These are phyloP conservation scores for Euphorbia lathyris DNA, from an alignment of 345 rosid genomes.

Conservation along the genomic window DNA sequence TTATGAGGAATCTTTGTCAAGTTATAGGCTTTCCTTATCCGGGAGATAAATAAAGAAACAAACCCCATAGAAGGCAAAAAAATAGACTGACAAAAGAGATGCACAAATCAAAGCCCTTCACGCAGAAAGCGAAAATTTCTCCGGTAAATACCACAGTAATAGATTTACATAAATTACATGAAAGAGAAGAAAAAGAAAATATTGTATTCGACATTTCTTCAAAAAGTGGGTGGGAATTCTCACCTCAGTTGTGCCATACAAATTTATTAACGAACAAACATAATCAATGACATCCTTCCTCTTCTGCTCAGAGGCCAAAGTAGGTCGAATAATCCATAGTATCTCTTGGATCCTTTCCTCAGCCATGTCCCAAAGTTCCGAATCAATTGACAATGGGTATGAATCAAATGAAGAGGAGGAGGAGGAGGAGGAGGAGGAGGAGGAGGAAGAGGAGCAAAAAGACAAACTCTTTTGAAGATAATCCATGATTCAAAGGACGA, in stretches of 20 bases:
- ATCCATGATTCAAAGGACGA: slow-evolving; percentile 44
- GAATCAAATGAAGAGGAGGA: slow-evolving; percentile 29
- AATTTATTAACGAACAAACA: slow-evolving; percentile 49
- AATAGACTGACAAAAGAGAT: slow-evolving; percentile 2
- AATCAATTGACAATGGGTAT: slow-evolving; percentile 41
- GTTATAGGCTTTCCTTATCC: neutral
- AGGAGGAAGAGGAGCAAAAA: slow-evolving; percentile 37
- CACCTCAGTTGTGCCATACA: slow-evolving; percentile 65
- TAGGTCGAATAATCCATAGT: slow-evolving; percentile 59
- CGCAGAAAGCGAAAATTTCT: slow-evolving; percentile 1
- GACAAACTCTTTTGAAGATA: slow-evolving; percentile 46
- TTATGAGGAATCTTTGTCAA: slow-evolving; percentile 6
- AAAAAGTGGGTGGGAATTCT: slow-evolving; percentile 17
- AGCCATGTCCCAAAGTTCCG: slow-evolving; percentile 63
- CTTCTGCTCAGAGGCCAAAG: slow-evolving; percentile 55
- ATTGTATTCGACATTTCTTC: neutral
- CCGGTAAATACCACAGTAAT: neutral
- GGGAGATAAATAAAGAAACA: slow-evolving; percentile 8
- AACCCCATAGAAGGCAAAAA: neutral
- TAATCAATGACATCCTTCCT: slow-evolving; percentile 62
- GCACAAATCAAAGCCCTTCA: neutral
- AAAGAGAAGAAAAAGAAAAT: neutral
- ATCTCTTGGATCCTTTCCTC: slow-evolving; percentile 78
- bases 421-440: neutral
- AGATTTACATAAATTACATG: neutral